Base-by-base conservation (phyloP, 192 early-diverging fungal species). In the Entophlyctis luteolus region DNA sequence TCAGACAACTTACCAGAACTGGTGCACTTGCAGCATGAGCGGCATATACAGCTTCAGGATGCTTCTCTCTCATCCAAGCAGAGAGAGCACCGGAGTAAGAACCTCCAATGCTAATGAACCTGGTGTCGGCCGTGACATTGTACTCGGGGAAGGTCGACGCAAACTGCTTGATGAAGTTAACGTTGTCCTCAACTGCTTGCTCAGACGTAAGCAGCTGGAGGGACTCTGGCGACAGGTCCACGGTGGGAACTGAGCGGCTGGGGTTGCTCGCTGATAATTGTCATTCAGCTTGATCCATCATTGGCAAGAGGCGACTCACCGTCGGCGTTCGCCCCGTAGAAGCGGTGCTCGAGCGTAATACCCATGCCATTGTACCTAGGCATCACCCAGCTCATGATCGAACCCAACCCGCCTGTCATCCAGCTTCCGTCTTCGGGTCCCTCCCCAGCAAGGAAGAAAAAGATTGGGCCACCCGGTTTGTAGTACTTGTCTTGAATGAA, bases 171-270 rank as follows among this genome's bases (percentile, higher is more conserved):
- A 66, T 33, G 27, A 66, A 55, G 18, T 52, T 22, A 20, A 52
- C 63, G 20, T 39, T 34, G 34, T 66, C 63, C 31, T 66, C 63
- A 55, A 66, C 42, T 18, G 63, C 63, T 66, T 66, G 63, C 14
- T 66, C n/a, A 27, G 22, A n/a, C 0, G 42, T 55, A 4, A 66
- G 23, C 8, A 66, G 52, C 49, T 55, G 31, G 22, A 66, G 34
- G 8, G 33, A 38, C 6, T 52, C 36, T 45, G 12, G 25, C 4
- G 49, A 38, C n/a, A 66, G n/a, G 37, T 66, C 63, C 10, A 52
- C 27, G n/a, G 63, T 66, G 10, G 63, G 63, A 52, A 55, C 52
- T 10, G 63, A 66, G 27, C 63, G 48, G 14, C 63, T 52, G 14
- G 14, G 31, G 3, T 18, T 18, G 45, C 33, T 63, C 3, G 3